These are phyloP conservation scores for Melaleuca quinquenervia DNA, from an alignment of 345 rosid species.

Conservation along the genomic window DNA sequence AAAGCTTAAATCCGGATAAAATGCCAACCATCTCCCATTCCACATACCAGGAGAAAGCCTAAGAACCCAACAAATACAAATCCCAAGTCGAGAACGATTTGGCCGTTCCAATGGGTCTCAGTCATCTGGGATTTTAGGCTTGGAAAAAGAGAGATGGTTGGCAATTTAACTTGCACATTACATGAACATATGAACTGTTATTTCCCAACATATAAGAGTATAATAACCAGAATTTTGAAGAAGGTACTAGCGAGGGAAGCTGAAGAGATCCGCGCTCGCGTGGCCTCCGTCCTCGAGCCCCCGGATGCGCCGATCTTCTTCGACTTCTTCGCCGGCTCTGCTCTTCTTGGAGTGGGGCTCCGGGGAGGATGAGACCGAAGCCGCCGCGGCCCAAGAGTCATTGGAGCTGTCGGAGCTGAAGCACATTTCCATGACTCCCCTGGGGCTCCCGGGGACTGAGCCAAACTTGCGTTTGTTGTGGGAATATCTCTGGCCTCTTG, in stretches of 20 bases:
- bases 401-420: slow-evolving; percentile 54
- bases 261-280: neutral
- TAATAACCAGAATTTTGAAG: neutral
- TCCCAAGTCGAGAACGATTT: neutral
- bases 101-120: neutral
- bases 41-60: slow-evolving; percentile 6
- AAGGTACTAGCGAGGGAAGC: neutral
- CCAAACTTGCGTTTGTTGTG: slow-evolving; percentile 35
- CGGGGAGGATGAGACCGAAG: slow-evolving; percentile 48
- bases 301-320: neutral
- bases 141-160: slow-evolving; percentile 45
- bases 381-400: slow-evolving; percentile 35
- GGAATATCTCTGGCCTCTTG: slow-evolving; percentile 3
- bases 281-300: neutral
- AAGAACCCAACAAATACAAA: neutral
- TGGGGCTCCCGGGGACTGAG: slow-evolving; percentile 55
- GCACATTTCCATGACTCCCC: slow-evolving; percentile 52
- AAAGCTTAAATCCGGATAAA: slow-evolving; percentile 15
- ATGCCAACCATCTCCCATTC: slow-evolving; percentile 55
- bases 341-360: slow-evolving; percentile 41
- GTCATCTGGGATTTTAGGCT: neutral
- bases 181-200: neutral
- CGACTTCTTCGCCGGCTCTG: slow-evolving; percentile 11
- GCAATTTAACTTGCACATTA: slow-evolving; percentile 34
- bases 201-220: neutral